A percentile compares a stretch with the other conserved stretches of the same genome.
Evolutionary conservation across 148 eudicot species (phyloP).

Genomic region (Gaultheria prostrata): DNA sequence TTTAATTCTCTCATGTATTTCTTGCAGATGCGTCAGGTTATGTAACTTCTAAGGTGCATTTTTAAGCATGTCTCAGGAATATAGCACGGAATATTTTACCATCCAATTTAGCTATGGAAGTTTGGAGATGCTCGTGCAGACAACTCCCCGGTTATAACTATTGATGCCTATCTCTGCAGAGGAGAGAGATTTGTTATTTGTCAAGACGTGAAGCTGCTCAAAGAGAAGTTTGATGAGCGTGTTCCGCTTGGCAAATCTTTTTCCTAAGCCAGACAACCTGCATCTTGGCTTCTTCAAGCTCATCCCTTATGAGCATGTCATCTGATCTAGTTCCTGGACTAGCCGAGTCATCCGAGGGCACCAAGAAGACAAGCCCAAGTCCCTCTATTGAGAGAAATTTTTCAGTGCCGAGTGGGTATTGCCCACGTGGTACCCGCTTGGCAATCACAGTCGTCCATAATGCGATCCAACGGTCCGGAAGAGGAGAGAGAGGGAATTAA

Average conservation of each 20-base stretch:
- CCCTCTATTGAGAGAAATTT: too few relatives aligned
- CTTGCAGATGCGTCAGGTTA: slow-evolving; percentile 52
- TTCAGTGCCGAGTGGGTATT: too few relatives aligned
- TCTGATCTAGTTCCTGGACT: slow-evolving; percentile 34
- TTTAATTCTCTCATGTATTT: slow-evolving; percentile 5
- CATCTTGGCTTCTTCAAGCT: slow-evolving; percentile 54
- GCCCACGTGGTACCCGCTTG: too few relatives aligned
- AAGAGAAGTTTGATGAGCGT: slow-evolving; percentile 59
- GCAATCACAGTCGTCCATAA: too few relatives aligned
- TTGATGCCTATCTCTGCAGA: slow-evolving; percentile 36
- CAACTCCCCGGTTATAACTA: neutral
- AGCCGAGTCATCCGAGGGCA: slow-evolving; percentile 21
- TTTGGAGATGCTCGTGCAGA: neutral
- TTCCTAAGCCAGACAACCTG: slow-evolving; percentile 49
- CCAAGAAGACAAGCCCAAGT: slow-evolving; percentile 15
- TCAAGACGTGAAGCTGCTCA: slow-evolving; percentile 65
- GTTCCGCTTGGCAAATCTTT: slow-evolving; percentile 52
- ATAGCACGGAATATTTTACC: neutral
- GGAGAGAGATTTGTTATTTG: slow-evolving; percentile 85
- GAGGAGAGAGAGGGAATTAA: too few relatives aligned
- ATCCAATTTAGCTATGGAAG: neutral
- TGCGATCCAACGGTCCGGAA: too few relatives aligned
- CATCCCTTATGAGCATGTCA: slow-evolving; percentile 35
- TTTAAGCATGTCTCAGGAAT: neutral
- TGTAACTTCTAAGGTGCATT: neutral